Percentiles rank a stretch among this genome's conserved stretches.
Evolutionary conservation across 495 filamentous ascomycete species (phyloP).

Genomic region (Delitschia confertaspora): DNA sequence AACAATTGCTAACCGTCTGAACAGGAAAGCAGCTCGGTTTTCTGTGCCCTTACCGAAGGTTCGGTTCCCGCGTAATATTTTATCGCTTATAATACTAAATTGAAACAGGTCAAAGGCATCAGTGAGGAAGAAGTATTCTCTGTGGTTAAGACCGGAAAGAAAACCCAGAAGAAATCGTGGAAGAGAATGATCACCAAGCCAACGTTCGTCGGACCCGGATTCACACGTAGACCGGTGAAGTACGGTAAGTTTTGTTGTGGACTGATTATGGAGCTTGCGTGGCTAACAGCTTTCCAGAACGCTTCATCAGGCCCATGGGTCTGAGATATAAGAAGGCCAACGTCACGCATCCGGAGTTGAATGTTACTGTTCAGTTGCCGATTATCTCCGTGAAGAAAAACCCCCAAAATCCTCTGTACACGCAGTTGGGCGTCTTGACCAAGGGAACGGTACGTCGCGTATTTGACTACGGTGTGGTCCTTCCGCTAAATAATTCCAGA

Average conservation of each 20-base stretch:
- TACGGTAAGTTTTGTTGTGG: slow-evolving; percentile 72
- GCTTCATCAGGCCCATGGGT: slow-evolving; percentile 60
- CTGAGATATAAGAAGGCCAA: slow-evolving; percentile 90
- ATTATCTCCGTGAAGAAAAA: slow-evolving; percentile 97
- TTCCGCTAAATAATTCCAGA: no score
- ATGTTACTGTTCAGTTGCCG: slow-evolving; percentile 84
- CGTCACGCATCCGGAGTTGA: slow-evolving; percentile 79
- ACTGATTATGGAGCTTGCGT: slow-evolving; percentile 7
- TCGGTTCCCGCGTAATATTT: no score
- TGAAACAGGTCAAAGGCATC: slow-evolving; percentile 50
- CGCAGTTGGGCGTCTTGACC: slow-evolving; percentile 85
- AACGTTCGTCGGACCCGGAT: slow-evolving; percentile 82
- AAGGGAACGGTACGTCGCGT: slow-evolving; percentile 73
- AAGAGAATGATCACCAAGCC: slow-evolving; percentile 95
- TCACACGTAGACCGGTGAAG: slow-evolving; percentile 87
- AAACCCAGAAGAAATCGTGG: slow-evolving; percentile 72
- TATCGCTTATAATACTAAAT: no score
- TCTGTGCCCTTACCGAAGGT: slow-evolving; percentile 91
- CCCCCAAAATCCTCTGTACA: slow-evolving; percentile 89
- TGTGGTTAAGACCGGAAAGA: slow-evolving; percentile 91
- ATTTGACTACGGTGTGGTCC: no score
- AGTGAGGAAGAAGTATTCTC: slow-evolving; percentile 98
- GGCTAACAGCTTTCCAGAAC: neutral
- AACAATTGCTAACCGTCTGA: no score
- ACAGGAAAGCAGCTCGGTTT: slow-evolving; percentile 97